Conservation (phyloP, 1,139 yeast species). For the Pichia norvegensis region DNA sequence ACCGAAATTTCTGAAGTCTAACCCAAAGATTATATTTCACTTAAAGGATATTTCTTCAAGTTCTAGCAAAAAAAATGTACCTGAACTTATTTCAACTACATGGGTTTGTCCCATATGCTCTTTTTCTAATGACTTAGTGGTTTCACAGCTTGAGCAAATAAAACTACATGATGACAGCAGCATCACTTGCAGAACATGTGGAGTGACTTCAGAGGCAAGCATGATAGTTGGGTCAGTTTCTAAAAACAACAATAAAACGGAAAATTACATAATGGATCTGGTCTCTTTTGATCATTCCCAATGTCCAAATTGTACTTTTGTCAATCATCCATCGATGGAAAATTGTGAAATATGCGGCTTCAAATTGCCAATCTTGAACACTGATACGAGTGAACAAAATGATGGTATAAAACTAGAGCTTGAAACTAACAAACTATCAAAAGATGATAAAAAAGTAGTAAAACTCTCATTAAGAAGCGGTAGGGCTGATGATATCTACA, state of each 20-base stretch:
- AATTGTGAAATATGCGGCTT: conserved; percentile 87
- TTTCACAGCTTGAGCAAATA: conserved; percentile 18
- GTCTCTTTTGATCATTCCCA: conserved; percentile 33
- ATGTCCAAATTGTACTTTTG: conserved; percentile 80
- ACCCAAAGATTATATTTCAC: conserved; percentile 55
- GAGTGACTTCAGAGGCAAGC: conserved; percentile 43
- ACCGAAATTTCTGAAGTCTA: conserved; percentile 64
- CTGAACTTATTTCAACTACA: background rate
- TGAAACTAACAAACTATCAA: background rate
- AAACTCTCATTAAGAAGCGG: conserved; percentile 59
- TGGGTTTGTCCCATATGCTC: conserved; percentile 89
- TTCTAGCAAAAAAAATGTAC: background rate
- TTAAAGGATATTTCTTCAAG: conserved; percentile 7
- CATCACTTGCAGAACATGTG: conserved; percentile 72
- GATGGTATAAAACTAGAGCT: background rate
- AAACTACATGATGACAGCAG: conserved; percentile 16
- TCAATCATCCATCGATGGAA: conserved; percentile 71
- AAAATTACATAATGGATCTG: conserved; percentile 12
- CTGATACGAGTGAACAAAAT: background rate
- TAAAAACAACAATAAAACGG: background rate
- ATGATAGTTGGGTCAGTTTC: conserved; percentile 29
- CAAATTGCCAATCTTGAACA: conserved; percentile 20
- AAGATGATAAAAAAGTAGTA: conserved; percentile 18
- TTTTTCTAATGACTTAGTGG: conserved; percentile 46
- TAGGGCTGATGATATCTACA: conserved; percentile 41